Percentiles rank a stretch among this genome's conserved stretches.
Evolutionary conservation across 495 filamentous ascomycete species (phyloP).

Genomic region (Pyronema omphalodes): DNA sequence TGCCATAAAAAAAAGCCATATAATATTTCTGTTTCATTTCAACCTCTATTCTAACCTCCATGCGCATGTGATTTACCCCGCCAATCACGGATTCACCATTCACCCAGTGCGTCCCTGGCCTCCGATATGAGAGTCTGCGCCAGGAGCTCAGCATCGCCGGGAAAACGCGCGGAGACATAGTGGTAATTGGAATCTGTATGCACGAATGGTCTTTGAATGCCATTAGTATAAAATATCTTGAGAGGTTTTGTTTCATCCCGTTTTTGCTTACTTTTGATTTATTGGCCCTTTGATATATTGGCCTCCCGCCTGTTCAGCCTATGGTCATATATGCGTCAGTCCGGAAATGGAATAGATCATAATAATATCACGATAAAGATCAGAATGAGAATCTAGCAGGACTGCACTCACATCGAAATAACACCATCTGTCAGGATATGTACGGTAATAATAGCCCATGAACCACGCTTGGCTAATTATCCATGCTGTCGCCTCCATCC

Average conservation of each 20-base stretch:
- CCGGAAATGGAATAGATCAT: background rate
- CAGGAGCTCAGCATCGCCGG: constrained; percentile 1
- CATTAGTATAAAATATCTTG: background rate
- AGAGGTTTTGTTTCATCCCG: background rate
- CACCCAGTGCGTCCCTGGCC: background rate
- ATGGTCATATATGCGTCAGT: background rate
- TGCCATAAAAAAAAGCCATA: background rate
- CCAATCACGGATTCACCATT: background rate
- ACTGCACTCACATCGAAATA: constrained; percentile 7
- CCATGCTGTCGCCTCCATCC: constrained; percentile 18
- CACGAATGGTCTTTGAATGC: constrained; percentile 8
- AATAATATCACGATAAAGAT: background rate
- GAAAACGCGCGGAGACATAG: constrained; percentile 16
- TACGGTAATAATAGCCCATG: constrained; percentile 16
- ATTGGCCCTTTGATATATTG: constrained; percentile 1
- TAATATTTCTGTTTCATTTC: background rate
- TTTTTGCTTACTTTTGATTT: background rate
- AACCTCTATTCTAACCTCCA: background rate
- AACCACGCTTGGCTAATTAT: constrained; percentile 14
- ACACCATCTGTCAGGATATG: constrained; percentile 10
- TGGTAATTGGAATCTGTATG: constrained; percentile 14
- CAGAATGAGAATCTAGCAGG: background rate
- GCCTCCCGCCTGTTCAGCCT: constrained; percentile 2
- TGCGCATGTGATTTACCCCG: background rate
- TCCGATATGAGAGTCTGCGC: background rate